These are phyloP conservation scores for Aspergillus sclerotiicarbonarius DNA, from an alignment of 495 filamentous ascomycete genomes.

Conservation along the genomic window DNA sequence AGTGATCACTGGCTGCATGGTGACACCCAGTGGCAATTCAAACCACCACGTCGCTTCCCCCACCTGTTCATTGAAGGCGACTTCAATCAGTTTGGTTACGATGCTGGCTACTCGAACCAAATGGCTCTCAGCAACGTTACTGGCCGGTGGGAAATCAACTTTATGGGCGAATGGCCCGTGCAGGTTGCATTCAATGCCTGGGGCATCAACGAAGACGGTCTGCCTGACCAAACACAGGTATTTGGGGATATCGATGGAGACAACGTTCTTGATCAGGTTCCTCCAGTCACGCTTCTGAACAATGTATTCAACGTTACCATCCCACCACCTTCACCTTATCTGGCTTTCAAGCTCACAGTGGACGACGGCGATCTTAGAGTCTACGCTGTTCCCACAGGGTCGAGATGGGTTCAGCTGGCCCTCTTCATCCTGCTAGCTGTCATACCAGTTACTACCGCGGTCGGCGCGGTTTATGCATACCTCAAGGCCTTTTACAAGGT, in stretches of 20 bases:
- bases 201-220: slow-evolving; percentile 64
- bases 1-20: slow-evolving; percentile 62
- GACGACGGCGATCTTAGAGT: slow-evolving; percentile 56
- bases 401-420: slow-evolving; percentile 51
- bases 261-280: slow-evolving; percentile 58
- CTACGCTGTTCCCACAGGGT: slow-evolving; percentile 51
- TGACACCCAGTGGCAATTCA: slow-evolving; percentile 45
- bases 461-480: slow-evolving; percentile 53
- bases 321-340: slow-evolving; percentile 50
- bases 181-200: slow-evolving; percentile 58
- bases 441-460: slow-evolving; percentile 50
- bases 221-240: slow-evolving; percentile 56
- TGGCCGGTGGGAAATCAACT: slow-evolving; percentile 57
- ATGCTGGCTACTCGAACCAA: slow-evolving; percentile 43
- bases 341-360: slow-evolving; percentile 54
- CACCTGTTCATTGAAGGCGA: slow-evolving; percentile 62
- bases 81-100: slow-evolving; percentile 66
- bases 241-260: slow-evolving; percentile 61
- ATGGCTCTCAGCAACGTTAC: slow-evolving; percentile 46
- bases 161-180: slow-evolving; percentile 66
- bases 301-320: slow-evolving; percentile 51
- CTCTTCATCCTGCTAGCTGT: slow-evolving; percentile 55
- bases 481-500: slow-evolving; percentile 64
- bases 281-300: slow-evolving; percentile 51
- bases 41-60: slow-evolving; percentile 51